Percentiles rank a stretch among this genome's conserved stretches.
Conservation (phyloP, 768 basidiomycete genomes). For the Dentipellis fragilis region DNA sequence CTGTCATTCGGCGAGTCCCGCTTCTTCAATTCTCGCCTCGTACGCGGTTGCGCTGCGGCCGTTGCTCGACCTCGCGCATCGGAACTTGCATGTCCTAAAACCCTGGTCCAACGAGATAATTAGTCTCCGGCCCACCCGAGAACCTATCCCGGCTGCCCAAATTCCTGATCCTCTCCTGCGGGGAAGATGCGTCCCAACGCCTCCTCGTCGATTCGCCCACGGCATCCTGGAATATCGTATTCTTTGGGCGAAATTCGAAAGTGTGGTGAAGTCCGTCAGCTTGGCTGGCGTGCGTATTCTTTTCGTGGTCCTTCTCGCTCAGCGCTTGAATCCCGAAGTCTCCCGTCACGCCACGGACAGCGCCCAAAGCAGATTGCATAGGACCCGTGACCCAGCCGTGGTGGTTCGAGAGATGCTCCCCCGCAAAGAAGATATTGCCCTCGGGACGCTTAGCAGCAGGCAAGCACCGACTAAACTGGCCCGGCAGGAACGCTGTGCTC, state of each 20-base stretch:
- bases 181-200: background rate
- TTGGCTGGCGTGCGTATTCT: background rate
- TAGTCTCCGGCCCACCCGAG: too few species aligned
- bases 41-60: too few species aligned
- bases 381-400: conserved; percentile 21
- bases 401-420: conserved; percentile 19
- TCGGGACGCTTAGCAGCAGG: conserved; percentile 13
- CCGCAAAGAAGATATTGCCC: conserved; percentile 18
- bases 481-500: conserved; percentile 21
- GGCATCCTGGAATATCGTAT: background rate
- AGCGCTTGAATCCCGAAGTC: background rate
- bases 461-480: conserved; percentile 16
- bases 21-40: too few species aligned
- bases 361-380: conserved; percentile 10
- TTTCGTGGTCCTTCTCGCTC: background rate
- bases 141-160: background rate
- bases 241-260: background rate
- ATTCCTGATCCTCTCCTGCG: background rate
- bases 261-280: background rate
- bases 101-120: too few species aligned
- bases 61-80: too few species aligned
- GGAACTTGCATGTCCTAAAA: too few species aligned
- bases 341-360: background rate
- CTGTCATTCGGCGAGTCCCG: too few species aligned
- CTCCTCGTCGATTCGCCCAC: background rate